Base-by-base conservation (phyloP, 441 rosid species). In the Erodium trifolium region DNA sequence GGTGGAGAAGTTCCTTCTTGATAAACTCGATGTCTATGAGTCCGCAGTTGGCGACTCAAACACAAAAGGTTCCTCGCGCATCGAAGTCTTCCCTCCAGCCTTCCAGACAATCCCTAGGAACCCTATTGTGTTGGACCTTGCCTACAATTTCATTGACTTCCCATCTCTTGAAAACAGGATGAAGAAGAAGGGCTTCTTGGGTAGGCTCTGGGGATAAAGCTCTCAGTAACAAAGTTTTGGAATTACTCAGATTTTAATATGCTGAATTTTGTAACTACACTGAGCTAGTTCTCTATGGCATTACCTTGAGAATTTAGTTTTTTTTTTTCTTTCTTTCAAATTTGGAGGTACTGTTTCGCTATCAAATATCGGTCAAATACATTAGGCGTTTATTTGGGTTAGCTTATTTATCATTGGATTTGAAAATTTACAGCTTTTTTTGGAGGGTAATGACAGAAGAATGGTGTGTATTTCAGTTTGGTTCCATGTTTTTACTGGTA, bases 41-140 rank as follows among this genome's bases (percentile, higher is more conserved):
- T 86, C 99, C 5, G 92, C 90, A 1, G 83, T 86, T 7, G 85
- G 96, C 0, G 96, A 87, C 72, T 69, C 91, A 9, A 86, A 82
- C 63, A 80, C 81, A 39, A 94, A 86, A 78, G 80, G 72, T 3
- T 78, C 73, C 7, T 81, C 99, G 7, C 86, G 75, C 71, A 94
- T 94, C 29, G 96, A 79, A 76, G 82, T 78, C 70, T 94, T 94
- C 81, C 99, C 98, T 35, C 99, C 97, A 0, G 82, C 88, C 2
- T 87, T 88, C 77, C 85, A 84, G 65, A 59, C 88, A 0, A 81
- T 86, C 73, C 72, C 98, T 63, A 82, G 99, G 39, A 88, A 88
- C 72, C 98, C 99, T 10, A 87, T 94, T 45, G 90, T 92, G 67
- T 71, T 92, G 41, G 98, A 94, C 78, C 90, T 92, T 10, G 98